Conservation (phyloP, 257 asterid genomes). For the Petrea volubilis region DNA sequence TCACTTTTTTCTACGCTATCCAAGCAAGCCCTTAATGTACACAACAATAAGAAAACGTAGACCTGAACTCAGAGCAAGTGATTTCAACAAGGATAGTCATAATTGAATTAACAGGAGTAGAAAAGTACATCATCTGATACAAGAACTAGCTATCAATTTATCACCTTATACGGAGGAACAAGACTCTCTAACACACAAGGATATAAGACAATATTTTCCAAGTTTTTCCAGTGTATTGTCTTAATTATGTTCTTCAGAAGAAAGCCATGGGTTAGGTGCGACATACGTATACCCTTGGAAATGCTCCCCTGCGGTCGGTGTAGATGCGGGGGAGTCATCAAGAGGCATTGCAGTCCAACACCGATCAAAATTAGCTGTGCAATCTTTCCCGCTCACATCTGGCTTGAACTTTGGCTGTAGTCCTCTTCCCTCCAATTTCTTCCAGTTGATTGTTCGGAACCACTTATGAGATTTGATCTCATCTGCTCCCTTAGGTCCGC, state of each 20-base stretch:
- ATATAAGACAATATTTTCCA: neutral
- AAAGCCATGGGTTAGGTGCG: slow-evolving; percentile 87
- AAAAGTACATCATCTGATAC: neutral
- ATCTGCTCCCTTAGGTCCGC: slow-evolving; percentile 80
- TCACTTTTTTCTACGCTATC: too few relatives aligned
- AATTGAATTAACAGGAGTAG: neutral
- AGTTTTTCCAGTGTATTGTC: neutral
- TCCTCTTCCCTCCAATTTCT: slow-evolving; percentile 73
- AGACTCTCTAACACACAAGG: slow-evolving; percentile 1
- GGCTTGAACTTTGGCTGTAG: slow-evolving; percentile 75
- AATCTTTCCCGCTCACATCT: slow-evolving; percentile 71
- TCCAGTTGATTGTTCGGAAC: slow-evolving; percentile 80
- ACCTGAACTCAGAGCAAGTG: neutral
- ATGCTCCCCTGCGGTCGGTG: slow-evolving; percentile 84
- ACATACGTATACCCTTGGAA: slow-evolving; percentile 87
- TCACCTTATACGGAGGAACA: slow-evolving; percentile 8
- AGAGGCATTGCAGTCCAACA: slow-evolving; percentile 93
- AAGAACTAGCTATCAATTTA: neutral
- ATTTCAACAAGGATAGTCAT: neutral
- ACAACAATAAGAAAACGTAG: neutral
- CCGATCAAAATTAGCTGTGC: slow-evolving; percentile 87
- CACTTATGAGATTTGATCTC: slow-evolving; percentile 84
- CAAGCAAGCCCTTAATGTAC: neutral
- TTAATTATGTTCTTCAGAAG: slow-evolving; percentile 29
- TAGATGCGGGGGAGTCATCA: slow-evolving; percentile 89